Evolutionary conservation across 495 filamentous ascomycete genomes (phyloP), one percentile per base, ranked within the genome.

Genomic region (Penicillium cosmopolitanum): DNA sequence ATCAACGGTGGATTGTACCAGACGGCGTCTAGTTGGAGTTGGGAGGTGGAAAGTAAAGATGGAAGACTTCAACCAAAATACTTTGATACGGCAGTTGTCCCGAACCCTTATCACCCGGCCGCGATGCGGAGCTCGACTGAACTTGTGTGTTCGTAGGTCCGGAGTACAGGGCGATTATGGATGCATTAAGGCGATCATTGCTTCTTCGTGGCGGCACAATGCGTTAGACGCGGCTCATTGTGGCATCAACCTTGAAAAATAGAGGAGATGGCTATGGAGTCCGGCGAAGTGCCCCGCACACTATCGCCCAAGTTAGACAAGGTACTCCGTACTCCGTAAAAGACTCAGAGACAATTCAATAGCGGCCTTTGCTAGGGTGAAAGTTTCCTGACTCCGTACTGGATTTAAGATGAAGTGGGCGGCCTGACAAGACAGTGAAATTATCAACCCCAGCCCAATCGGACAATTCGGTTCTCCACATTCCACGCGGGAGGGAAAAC

Each of bases 381-480:
- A 31, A 31, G 8, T n/a, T 40, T 12, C 36, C 12, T 5, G 4
- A n/a, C 16, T 44, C 42, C 16, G 16, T 19, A 18, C 16, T 44
- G 42, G 42, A 19, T 13, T 13, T 44, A n/a, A 18, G n/a, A 44
- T 12, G 16, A 44, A 18, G 42, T 19, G 36, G 36, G 36, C 36
- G 36, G 36, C 36, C 36, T 38, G 15, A 38, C 1, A n/a, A 38
- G 36, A 13, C 1, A 15, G 4, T n/a, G 36, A 7, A 38, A n/a
- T 38, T 31, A 31, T 31, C 42, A 44, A 2, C 16, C 42, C 12
- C 40, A 0, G 8, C 42, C 36, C 15, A 16, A 16, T 16, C 42
- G 42, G 42, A 44, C 42, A 44, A n/a, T 44, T 44, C 42, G 16
- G n/a, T 44, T 44, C 42, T 44, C 42, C 42, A 44, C 42, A 16